Evolutionary conservation across 495 filamentous ascomycete species (phyloP), one percentile per base, ranked within the genome.

Genomic region (Talaromyces thailandensis): DNA sequence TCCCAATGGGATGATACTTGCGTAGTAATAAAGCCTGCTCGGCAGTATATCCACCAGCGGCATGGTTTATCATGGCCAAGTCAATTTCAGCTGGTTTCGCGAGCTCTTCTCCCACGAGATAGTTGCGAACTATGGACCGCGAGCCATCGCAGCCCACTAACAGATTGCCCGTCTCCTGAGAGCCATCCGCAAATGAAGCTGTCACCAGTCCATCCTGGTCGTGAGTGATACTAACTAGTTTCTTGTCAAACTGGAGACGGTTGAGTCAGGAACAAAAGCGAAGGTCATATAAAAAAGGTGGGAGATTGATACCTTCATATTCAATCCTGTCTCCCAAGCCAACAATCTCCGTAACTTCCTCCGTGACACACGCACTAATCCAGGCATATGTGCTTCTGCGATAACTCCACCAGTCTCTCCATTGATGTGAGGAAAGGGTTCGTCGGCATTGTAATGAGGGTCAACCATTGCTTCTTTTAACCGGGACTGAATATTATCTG

Each of bases 21-120:
- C 67, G 70, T n/a, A 75, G 50, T 12, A 63, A 66, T 16, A 66
- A 32, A 4, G 73, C 72, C n/a, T 64, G 62, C n/a, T 73, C 69
- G 5, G 62, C 65, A 7, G 72, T 67, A 61, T 63, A 71, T 28
- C 51, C 45, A 2, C 9, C 16, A 37, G 43, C 24, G 8, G 65
- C 64, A n/a, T 65, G 40, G 37, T 67, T 67, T 16, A 37, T 43
- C 26, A 63, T 50, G 29, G 28, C 53, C 25, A 64, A 60, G 37
- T 48, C 48, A 31, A 64, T 55, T 14, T 64, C 40, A 25, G 43
- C 62, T 12, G 60, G 32, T 6, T 58, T 43, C 18, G 50, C 64
- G 40, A 66, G 60, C 16, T 68, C 66, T 1, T 56, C 51, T 11
- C 60, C 45, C 6, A 56, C 23, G 28, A 68, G 59, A 35, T 35